These are phyloP conservation scores for Penicillium sp. DNA, from an alignment of 2,329 filamentous ascomycete species.

Conservation along the genomic window DNA sequence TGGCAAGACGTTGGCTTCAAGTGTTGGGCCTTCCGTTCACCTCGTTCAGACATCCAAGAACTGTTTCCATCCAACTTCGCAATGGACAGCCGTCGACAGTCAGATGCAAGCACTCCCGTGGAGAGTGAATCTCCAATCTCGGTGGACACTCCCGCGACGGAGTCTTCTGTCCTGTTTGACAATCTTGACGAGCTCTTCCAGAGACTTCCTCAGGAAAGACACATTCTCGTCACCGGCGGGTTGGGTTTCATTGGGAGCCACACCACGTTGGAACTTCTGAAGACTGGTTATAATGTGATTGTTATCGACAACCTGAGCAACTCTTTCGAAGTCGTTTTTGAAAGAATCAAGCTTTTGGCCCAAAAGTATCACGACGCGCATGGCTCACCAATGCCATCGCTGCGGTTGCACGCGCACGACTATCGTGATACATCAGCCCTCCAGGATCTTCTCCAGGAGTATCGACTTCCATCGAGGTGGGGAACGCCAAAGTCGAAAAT, in stretches of 20 bases:
- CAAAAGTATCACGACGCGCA: constrained; percentile 39
- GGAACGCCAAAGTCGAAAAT: constrained; percentile 52
- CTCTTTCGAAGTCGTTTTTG: constrained; percentile 38
- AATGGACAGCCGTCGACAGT: constrained; percentile 34
- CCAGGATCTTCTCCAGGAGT: constrained; percentile 46
- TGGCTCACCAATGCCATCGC: constrained; percentile 44
- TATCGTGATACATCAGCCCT: constrained; percentile 50
- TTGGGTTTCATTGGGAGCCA: constrained; percentile 48
- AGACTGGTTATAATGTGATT: constrained; percentile 44
- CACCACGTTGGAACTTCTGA: constrained; percentile 45
- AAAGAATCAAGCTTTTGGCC: constrained; percentile 38
- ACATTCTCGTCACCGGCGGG: constrained; percentile 47
- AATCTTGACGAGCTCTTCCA: constrained; percentile 45
- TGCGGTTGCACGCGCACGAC: constrained; percentile 52
- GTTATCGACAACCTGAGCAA: constrained; percentile 47
- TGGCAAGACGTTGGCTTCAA: neutral
- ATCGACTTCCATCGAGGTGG: constrained; percentile 38
- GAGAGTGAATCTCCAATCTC: constrained; percentile 32
- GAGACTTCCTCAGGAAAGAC: constrained; percentile 39
- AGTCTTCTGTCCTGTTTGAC: constrained; percentile 49
- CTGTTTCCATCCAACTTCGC: constrained; percentile 16
- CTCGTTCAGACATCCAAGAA: constrained; percentile 6
- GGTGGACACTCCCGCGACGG: constrained; percentile 48
- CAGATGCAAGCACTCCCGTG: constrained; percentile 34
- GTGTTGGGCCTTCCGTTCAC: neutral